These are phyloP conservation scores for Auricularia sp. DNA, from an alignment of 768 basidiomycete genomes.

Conservation along the genomic window DNA sequence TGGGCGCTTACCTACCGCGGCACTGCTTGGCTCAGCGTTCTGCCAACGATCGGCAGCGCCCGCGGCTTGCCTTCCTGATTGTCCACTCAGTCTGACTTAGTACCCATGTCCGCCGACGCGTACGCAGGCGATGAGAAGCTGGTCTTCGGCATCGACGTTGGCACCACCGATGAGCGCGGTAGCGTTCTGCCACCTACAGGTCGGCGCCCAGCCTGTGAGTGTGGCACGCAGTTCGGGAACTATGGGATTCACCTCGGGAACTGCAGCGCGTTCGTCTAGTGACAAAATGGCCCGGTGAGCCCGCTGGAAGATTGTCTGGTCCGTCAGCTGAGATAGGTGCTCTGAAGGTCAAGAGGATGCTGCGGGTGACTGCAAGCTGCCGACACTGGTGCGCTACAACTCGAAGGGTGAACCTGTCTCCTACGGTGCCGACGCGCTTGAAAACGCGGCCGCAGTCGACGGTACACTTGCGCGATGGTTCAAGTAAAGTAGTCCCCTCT, in stretches of 20 bases:
- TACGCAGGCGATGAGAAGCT: conserved; percentile 2
- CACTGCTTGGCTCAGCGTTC: too few species aligned
- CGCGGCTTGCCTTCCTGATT: background rate
- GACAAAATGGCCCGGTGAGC: conserved; percentile 5
- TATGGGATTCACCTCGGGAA: background rate
- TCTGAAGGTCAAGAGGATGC: conserved; percentile 4
- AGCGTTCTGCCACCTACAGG: background rate
- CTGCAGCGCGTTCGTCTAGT: conserved; percentile 3
- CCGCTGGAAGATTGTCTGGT: background rate
- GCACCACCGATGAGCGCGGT: background rate
- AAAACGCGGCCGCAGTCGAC: conserved; percentile 1
- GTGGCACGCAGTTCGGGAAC: background rate
- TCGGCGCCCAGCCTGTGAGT: background rate
- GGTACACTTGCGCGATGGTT: conserved; percentile 5
- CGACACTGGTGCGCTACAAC: conserved; percentile 3
- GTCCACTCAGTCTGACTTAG: background rate
- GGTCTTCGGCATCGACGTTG: background rate
- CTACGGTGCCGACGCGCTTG: conserved; percentile 4
- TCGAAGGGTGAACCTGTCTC: background rate
- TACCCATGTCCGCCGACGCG: background rate
- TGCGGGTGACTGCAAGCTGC: conserved; percentile 2
- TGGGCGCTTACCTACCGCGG: too few species aligned
- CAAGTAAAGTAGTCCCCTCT: background rate
- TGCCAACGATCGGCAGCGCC: too few species aligned
- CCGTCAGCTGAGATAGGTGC: background rate